Evolutionary conservation across 202 grass and related monocot genomes (phyloP), one percentile per base, ranked within the genome.

Genomic region (Dendrocalamus latiflorus): DNA sequence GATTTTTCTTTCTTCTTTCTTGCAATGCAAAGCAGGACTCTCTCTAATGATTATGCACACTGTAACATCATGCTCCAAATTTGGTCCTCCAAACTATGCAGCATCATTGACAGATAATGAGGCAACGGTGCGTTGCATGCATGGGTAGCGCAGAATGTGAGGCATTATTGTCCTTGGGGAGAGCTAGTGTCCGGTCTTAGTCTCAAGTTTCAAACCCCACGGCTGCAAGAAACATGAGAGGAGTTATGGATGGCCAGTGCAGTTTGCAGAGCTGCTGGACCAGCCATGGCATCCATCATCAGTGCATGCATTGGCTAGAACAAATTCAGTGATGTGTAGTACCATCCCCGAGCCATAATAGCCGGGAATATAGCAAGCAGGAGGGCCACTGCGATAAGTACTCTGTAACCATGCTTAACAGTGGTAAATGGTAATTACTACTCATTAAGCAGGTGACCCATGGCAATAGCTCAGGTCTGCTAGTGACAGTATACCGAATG

Each of bases 271-370:
- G 10, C 16, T 68, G 36, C 70, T 68, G 79, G 55, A 70, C 76
- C 34, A 62, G 60, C 44, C 30, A 28, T 33, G 62, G 73, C 57
- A 71, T 77, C 25, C 81, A 68, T 30, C 30, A 37, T 59, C 77
- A 54, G 44, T 48, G 45, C 65, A 85, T 34, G 54, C 47, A 50
- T 71, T 49, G 11, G 68, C 65, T 14, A 43, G 33, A 79, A 41
- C 73, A 63, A 42, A n/a, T 65, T 60, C 70, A 74, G 68, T n/a
- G 25, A 86, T 57, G 75, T 73, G 76, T 68, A 72, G 84, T 89
- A 62, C 69, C 69, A 12, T 75, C 44, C 20, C 34, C 60, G 25
- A 70, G 33, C 44, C 70, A 72, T 76, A 38, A 81, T 47, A 79
- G 5, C 70, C 54, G 25, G 69, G 60, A 86, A 80, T 67, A 54